Base-by-base conservation (phyloP, 768 basidiomycete species). In the Serendipita sp. region DNA sequence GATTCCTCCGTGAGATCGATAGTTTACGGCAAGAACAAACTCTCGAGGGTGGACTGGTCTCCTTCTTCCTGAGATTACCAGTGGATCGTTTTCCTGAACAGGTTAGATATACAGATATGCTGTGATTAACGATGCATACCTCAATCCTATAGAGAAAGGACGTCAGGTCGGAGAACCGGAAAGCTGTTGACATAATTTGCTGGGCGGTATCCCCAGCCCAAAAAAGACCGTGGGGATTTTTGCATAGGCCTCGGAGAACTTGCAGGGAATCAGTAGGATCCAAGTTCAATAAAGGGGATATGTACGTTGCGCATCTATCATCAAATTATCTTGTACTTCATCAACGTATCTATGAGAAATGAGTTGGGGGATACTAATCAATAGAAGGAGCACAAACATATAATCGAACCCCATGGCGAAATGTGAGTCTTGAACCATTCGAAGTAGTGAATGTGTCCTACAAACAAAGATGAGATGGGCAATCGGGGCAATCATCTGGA, bases 181-280 rank as follows among this genome's bases (percentile, higher is more conserved):
- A 89, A 0, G 84, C 79, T 66, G 84, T 86, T 2, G 87, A 87
- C 0, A 84, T 82, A 40, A 89, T 88, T 0, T 87, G 85, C 67
- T 89, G 87, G 0, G 87, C 86, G 0, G 87, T 88, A 69, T 89
- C 87, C 0, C 88, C 87, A 1, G 86, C 87, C 84, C 85, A 88
- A 66, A 88, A 85, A 18, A 87, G 72, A 0, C 87, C 86, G 62
- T 85, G 74, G 0, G 80, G 78, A 68, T 87, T 87, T 8, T 71
- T 71, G 66, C 84, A 87, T 16, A 88, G 69, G 0, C 75, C 74
- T 34, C 85, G 74, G 44, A 88, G 71, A 2, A 88, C 87, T 88
- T 64, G 15, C 27, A 27, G 31, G 45, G 18, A 45, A 18, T 3
- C 1, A 64, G 15, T n/a, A 34, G 3, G 34, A n/a, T 44, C 36